Base-by-base conservation (phyloP, 768 basidiomycete species). In the Chalciporus chontae region DNA sequence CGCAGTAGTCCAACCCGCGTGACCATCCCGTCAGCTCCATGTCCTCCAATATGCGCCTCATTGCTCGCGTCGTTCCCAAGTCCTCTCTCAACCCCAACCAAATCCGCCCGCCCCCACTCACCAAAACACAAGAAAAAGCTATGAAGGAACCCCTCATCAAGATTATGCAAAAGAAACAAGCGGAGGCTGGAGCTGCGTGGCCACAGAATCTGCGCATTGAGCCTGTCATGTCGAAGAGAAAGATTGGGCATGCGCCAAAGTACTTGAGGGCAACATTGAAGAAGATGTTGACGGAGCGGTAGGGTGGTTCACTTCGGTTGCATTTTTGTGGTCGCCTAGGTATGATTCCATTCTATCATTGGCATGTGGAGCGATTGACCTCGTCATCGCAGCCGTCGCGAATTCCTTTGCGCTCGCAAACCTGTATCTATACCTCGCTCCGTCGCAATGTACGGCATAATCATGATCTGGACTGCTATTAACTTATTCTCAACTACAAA, bases 191-290 rank as follows among this genome's bases (percentile, higher is more conserved):
- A 4, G 61, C 60, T 9, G 54, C 55, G n/a, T 80, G 72, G 66
- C 79, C 79, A 3, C 53, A 62, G 23, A 80, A 80, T 46, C 66
- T 80, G 40, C 75, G 79, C 32, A 73, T 80, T 36, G 78, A 81
- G 56, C 73, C 76, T 2, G 51, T 72, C 38, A 54, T 77, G 41
- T 66, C 65, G 32, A 72, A 65, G 57, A 65, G 62, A 37, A 67
- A 62, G 15, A 74, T 77, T 42, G 67, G 67, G 34, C 69, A 71
- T 19, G 70, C 76, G 0, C 70, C 69, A 17, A 66, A 64, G 26
- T 69, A 70, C 2, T 53, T 74, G 5, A 59, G 73, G 41, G 61
- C 64, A 36, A 69, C 69, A 49, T 50, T 79, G 54, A 77, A 72
- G 57, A 61, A 60, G 47, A 61, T 77, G 62, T 41, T 73, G 56